Evolutionary conservation across 2,329 filamentous ascomycete genomes (phyloP).

Genomic region (Paracamarosporium sp.): DNA sequence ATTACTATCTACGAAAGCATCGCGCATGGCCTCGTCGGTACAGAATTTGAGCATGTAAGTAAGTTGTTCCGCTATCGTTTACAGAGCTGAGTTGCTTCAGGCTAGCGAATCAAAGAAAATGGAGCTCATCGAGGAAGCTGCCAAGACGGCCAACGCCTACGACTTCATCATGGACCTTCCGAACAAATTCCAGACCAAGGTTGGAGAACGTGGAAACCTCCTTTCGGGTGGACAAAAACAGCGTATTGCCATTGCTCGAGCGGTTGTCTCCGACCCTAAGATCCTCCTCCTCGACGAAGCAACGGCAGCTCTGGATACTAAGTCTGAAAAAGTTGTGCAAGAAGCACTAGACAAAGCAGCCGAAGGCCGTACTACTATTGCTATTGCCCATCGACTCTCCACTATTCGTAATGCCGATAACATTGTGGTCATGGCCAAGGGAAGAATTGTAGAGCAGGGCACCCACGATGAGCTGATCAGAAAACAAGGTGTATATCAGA

Average conservation of each 20-base stretch:
- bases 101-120: slow-evolving; percentile 68
- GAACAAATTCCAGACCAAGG: slow-evolving; percentile 89
- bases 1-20: slow-evolving; percentile 92
- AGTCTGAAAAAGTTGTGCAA: slow-evolving; percentile 93
- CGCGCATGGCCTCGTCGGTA: slow-evolving; percentile 87
- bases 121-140: slow-evolving; percentile 78
- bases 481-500: slow-evolving; percentile 75
- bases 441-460: slow-evolving; percentile 90
- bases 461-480: slow-evolving; percentile 82
- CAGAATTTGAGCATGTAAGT: slow-evolving; percentile 70
- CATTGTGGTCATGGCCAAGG: slow-evolving; percentile 89
- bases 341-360: slow-evolving; percentile 87
- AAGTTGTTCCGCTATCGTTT: neutral
- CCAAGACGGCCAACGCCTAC: slow-evolving; percentile 91
- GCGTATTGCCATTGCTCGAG: slow-evolving; percentile 91
- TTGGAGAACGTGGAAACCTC: slow-evolving; percentile 93
- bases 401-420: slow-evolving; percentile 95
- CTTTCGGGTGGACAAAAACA: slow-evolving; percentile 96
- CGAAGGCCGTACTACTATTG: slow-evolving; percentile 88
- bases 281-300: slow-evolving; percentile 94
- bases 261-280: slow-evolving; percentile 89
- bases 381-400: slow-evolving; percentile 92
- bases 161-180: slow-evolving; percentile 85
- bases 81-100: neutral
- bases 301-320: slow-evolving; percentile 91